Base-by-base conservation (phyloP, 2,329 filamentous ascomycete genomes). In the Pochonia chlamydosporia region DNA sequence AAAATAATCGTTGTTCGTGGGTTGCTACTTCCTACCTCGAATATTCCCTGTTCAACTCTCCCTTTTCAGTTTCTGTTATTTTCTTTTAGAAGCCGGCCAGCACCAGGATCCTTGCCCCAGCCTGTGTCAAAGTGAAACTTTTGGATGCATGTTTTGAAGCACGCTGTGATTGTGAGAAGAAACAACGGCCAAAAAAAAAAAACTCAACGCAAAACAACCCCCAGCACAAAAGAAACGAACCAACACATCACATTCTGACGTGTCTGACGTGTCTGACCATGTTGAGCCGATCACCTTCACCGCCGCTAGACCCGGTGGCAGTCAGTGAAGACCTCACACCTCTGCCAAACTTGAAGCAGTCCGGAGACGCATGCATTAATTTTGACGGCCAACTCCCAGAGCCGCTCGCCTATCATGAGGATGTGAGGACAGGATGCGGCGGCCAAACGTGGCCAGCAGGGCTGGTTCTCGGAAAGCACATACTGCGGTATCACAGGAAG, bases 361-460 rank as follows among this genome's bases (percentile, higher is more conserved):
- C 78, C 16, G 73, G 72, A 41, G 76, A 74, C 42, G 73, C 70
- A 14, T 65, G 65, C 23, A 66, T 81, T 44, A 72, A 78, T 58
- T 93, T 97, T 60, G 84, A 87, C 52, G 85, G 87, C 33, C 76
- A 93, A 44, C 75, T 96, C 28, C 67, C 74, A 18, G 71, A 78
- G 41, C 83, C 87, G 10, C 75, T 97, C 51, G 75, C 79, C 50
- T 79, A 97, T 14, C 86, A 88, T 59, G 90, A 96, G 65, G 91
- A 97, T 66, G 77, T 96, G 41, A 81, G 80, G 48, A 81, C 87
- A 53, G 93, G 93, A 51, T 97, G 93, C 65, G 93, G 93, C 42
- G 93, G 93, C 3, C 88, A 95, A 67, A 77, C 95, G 10, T 97
- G 93, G 93, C 92, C 91, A 3, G 92, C 92, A 1, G 93, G 93